These are phyloP conservation scores for Porodaedalea pini DNA, from an alignment of 1,284 basidiomycete species.

Conservation along the genomic window DNA sequence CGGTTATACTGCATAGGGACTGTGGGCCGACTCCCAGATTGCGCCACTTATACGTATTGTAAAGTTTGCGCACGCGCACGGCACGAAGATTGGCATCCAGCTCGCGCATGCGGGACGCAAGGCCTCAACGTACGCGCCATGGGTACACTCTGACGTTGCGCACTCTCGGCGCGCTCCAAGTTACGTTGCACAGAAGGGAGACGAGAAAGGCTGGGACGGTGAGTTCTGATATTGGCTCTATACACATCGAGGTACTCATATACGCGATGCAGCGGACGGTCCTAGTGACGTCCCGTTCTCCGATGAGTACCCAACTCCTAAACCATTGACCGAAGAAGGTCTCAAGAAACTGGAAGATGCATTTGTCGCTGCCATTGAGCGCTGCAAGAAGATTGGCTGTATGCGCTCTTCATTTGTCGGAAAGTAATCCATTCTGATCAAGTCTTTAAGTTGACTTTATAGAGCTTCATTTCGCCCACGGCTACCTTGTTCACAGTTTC, in stretches of 20 bases:
- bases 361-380: constrained; percentile 60
- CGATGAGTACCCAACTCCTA: constrained; percentile 46
- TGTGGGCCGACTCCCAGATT: constrained; percentile 74
- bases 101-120: constrained; percentile 78
- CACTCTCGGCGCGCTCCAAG: constrained; percentile 28
- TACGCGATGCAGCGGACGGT: constrained; percentile 28
- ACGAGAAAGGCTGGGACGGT: constrained; percentile 58
- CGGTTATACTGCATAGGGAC: constrained; percentile 38
- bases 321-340: constrained; percentile 50
- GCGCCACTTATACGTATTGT: constrained; percentile 62
- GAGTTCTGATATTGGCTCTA: constrained; percentile 16
- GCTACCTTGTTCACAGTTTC: constrained; percentile 63
- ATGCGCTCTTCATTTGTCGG: too few species aligned
- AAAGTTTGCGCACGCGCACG: constrained; percentile 62
- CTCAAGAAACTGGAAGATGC: constrained; percentile 61
- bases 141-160: constrained; percentile 39
- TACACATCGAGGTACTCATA: not conserved
- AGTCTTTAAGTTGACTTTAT: constrained; percentile 66
- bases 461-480: constrained; percentile 73
- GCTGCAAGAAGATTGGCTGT: constrained; percentile 64
- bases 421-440: too few species aligned
- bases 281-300: constrained; percentile 55
- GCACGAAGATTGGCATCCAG: constrained; percentile 67
- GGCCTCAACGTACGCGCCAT: constrained; percentile 60
- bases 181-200: constrained; percentile 36